Base-by-base conservation (phyloP, 108 stramenopile species). In the Nannochloropsis salina region DNA sequence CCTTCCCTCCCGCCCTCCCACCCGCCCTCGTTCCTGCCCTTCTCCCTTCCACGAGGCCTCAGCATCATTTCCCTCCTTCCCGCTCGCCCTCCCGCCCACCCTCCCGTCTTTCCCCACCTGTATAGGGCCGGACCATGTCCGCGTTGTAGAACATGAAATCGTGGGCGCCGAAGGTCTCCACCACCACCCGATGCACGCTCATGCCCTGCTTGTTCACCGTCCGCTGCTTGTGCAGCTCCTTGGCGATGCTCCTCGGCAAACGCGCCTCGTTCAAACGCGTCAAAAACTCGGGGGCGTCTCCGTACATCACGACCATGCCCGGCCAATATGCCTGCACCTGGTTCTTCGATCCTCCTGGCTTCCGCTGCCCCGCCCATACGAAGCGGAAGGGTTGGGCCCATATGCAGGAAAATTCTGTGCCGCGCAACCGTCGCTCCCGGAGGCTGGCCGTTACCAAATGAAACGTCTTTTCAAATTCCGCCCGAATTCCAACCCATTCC, bases 281-380 rank as follows among this genome's bases (percentile, higher is more conserved):
- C 44, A 88, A 45, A 9, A 80, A 83, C 42, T 83, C 45, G 42
- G 83, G 80, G 41, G 87, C 84, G 80, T 84, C 87, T 41, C 87
- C 84, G 82, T 84, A 80, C 88, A 84, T 82, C 79, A 88, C 84
- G 44, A 82, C 80, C 88, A 88, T 88, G 42, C 84, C 88, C 15
- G 88, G 88, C 88, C 88, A 88, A 82, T 61, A 88, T 0, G 47
- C 42, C 42, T 85, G 84, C 61, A n/a, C 61, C 61, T 74, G 61
- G n/a, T 74, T 15, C 61, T n/a, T 15, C 2, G 61, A 15, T 2
- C 61, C 61, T 2, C 61, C 61, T n/a, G 61, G 61, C 84, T 88
- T 88, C 41, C 81, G 82, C 84, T 88, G 84, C 88, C 84, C 84
- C 40, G 88, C 88, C 88, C 88, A 88, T 4, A 88, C 88, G 9